Evolutionary conservation across 768 basidiomycete genomes (phyloP), one percentile per base, ranked within the genome.

Genomic region (Boletus sp.): DNA sequence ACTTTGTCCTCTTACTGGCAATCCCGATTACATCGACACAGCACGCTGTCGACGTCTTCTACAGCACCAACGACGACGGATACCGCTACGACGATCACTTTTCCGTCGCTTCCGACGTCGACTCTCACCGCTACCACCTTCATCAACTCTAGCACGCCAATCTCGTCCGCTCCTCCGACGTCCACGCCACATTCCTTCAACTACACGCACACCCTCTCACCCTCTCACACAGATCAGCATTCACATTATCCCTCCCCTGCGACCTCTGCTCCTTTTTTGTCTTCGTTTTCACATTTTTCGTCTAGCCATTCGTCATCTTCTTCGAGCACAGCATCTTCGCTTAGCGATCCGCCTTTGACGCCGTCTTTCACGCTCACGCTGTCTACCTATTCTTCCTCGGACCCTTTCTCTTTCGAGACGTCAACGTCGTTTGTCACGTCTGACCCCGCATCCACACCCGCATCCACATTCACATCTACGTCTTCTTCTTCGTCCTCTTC

Each of bases 51-150:
- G 44, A 28, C 47, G 24, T 49, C 57, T 28, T 63, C 54, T 36
- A 3, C 18, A 15, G n/a, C 17, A 20, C 39, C 55, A 18, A 47
- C 53, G 36, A 30, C 58, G 18, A 54, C 39, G 29, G 45, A 45
- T 9, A 14, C 52, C 32, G 48, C 48, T 18, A 58, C 52, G 12
- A 64, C 56, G 8, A 55, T 35, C 44, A 55, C 59, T 3, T 50
- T 44, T 36, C 55, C 67, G 32, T 50, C 47, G 7, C 36, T 49
- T 40, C 33, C 55, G n/a, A 51, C 51, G 9, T 41, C 59, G 2
- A 50, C 53, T 12, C 41, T 28, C 14, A 39, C 32, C 14, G 30
- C 40, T 7, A 53, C 58, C 11, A 28, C 50, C 36, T 30, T 11
- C 28, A 12, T 7, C 42, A 60, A 47, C 18, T 57, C 51, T 14